Conservation (phyloP, 202 grass and related monocot genomes). For the Brachypodium distachyon region DNA sequence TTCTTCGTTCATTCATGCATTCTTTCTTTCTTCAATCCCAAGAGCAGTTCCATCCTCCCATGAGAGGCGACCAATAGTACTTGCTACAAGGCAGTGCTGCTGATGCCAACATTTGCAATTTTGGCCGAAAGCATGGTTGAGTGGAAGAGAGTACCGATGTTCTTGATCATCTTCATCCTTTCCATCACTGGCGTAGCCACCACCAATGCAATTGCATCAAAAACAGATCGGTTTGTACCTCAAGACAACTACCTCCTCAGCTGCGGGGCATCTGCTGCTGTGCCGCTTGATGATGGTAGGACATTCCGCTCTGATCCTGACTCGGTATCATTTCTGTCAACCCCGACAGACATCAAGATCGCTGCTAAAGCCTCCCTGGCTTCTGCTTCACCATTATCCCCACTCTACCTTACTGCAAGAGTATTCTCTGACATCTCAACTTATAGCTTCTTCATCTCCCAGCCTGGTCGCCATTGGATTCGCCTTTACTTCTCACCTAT, state of each 20-base stretch:
- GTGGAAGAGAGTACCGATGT: slow-evolving; percentile 15
- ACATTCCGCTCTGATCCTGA: slow-evolving; percentile 74
- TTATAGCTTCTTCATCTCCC: slow-evolving; percentile 72
- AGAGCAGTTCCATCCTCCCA: slow-evolving; percentile 12
- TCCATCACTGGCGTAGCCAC: not conserved
- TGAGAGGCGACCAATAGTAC: slow-evolving; percentile 19
- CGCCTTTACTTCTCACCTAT: slow-evolving; percentile 81
- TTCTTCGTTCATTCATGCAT: slow-evolving; percentile 8
- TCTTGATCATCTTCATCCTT: slow-evolving; percentile 31
- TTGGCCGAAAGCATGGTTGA: slow-evolving; percentile 21
- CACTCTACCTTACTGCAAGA: slow-evolving; percentile 56
- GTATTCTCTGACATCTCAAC: slow-evolving; percentile 74
- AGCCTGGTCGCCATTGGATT: slow-evolving; percentile 78
- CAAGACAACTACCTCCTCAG: slow-evolving; percentile 76
- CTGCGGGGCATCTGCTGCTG: slow-evolving; percentile 44
- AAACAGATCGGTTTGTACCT: slow-evolving; percentile 35
- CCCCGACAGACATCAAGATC: slow-evolving; percentile 52
- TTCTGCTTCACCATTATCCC: slow-evolving; percentile 28
- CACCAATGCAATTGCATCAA: slow-evolving; percentile 35
- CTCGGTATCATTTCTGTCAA: slow-evolving; percentile 73
- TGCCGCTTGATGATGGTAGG: slow-evolving; percentile 76
- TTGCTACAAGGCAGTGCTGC: slow-evolving; percentile 14
- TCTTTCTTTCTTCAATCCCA: slow-evolving; percentile 23
- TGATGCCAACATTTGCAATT: slow-evolving; percentile 15
- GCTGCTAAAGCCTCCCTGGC: slow-evolving; percentile 31